Evolutionary conservation across 352 stramenopile species (phyloP).

Genomic region (Phytophthora pluvialis): DNA sequence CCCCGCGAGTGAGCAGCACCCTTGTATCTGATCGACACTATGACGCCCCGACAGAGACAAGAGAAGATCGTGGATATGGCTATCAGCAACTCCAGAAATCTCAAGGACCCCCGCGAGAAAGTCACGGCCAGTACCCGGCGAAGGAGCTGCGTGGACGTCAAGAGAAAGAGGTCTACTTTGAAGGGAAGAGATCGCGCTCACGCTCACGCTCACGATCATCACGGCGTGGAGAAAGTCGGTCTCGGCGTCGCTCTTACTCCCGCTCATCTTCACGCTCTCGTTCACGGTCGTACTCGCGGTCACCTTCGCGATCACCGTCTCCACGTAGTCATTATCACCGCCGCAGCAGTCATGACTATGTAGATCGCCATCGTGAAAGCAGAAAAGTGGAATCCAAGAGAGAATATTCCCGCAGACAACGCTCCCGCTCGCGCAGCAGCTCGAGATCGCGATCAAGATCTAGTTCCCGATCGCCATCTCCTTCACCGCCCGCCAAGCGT

Average conservation of each 20-base stretch:
- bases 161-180: slow-evolving; percentile 28
- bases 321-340: slow-evolving; percentile 24
- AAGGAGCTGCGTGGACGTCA: slow-evolving; percentile 5
- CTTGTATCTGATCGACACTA: slow-evolving; percentile 8
- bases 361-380: slow-evolving; percentile 20
- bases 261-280: slow-evolving; percentile 48
- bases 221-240: slow-evolving; percentile 31
- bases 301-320: slow-evolving; percentile 31
- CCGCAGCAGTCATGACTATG: slow-evolving; percentile 34
- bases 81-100: slow-evolving; percentile 18
- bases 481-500: slow-evolving; percentile 32
- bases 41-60: slow-evolving; percentile 15
- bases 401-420: slow-evolving; percentile 32
- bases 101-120: slow-evolving; percentile 8
- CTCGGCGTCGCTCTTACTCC: slow-evolving; percentile 42
- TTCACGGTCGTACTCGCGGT: slow-evolving; percentile 44
- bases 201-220: slow-evolving; percentile 47
- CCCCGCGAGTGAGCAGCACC: slow-evolving; percentile 5
- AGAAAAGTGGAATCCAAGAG: slow-evolving; percentile 26
- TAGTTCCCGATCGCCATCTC: slow-evolving; percentile 43
- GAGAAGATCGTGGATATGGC: slow-evolving; percentile 37
- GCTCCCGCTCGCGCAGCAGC: slow-evolving; percentile 39
- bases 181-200: slow-evolving; percentile 35
- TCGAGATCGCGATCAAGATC: slow-evolving; percentile 48
- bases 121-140: slow-evolving; percentile 15